A percentile compares a stretch with the other conserved stretches of the same genome.
These are phyloP conservation scores for Fraxinus pennsylvanica DNA, from an alignment of 257 asterid genomes.

Conservation along the genomic window DNA sequence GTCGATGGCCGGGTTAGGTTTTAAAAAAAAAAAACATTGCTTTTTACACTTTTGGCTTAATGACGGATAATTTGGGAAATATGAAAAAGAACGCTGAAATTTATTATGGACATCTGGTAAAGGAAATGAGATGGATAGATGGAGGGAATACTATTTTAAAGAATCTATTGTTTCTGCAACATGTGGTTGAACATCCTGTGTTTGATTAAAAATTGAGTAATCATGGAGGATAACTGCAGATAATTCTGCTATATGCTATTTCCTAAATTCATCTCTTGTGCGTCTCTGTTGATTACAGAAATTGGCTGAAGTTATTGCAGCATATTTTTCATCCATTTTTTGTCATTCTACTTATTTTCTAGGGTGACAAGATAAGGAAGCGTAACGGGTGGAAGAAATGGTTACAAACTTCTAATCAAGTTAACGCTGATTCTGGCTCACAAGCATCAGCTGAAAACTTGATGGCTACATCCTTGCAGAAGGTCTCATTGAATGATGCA, in stretches of 20 bases:
- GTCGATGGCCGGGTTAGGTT: background rate
- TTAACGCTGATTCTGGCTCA: conserved; percentile 21
- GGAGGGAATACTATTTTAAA: background rate
- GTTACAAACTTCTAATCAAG: conserved; percentile 17
- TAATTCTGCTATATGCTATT: background rate
- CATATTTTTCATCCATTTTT: background rate
- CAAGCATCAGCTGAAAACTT: conserved; percentile 20
- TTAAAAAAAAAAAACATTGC: background rate
- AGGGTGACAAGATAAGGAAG: conserved; percentile 43
- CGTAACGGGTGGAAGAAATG: conserved; percentile 39
- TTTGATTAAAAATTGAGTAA: background rate
- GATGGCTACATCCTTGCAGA: conserved; percentile 22
- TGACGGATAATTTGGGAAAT: background rate
- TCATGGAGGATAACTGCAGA: background rate
- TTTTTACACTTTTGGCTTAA: background rate
- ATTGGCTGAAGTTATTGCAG: background rate
- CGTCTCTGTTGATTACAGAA: background rate
- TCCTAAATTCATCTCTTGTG: background rate
- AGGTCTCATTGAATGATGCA: conserved; percentile 22
- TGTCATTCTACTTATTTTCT: background rate
- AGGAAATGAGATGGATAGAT: background rate
- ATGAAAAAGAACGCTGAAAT: background rate
- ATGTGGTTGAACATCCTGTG: background rate
- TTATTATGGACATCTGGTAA: background rate
- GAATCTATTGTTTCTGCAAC: background rate